Evolutionary conservation across 2,329 filamentous ascomycete species (phyloP).

Genomic region (Aspergillus sp.): DNA sequence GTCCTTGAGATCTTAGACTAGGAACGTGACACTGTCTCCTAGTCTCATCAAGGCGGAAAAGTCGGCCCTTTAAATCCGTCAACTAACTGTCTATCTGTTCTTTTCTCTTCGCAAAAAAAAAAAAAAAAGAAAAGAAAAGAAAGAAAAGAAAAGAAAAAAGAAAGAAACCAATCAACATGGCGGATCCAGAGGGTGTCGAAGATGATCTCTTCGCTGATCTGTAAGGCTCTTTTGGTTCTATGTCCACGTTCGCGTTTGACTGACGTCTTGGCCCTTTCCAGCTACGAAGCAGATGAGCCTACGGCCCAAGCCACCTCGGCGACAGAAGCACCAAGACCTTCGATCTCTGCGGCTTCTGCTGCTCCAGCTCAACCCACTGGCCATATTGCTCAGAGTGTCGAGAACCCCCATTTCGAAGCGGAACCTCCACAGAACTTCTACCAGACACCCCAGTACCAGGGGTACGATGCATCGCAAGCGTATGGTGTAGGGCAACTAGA

Average conservation of each 20-base stretch:
- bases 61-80: background rate
- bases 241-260: background rate
- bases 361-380: constrained; percentile 22
- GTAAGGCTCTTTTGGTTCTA: constrained; percentile 48
- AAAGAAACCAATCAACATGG: constrained; percentile 52
- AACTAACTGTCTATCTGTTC: background rate
- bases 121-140: background rate
- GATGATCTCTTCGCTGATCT: constrained; percentile 95
- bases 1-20: background rate
- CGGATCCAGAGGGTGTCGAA: constrained; percentile 74
- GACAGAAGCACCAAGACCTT: constrained; percentile 31
- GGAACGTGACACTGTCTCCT: background rate
- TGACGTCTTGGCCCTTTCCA: constrained; percentile 24
- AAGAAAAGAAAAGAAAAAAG: background rate
- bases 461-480: constrained; percentile 10
- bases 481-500: constrained; percentile 17
- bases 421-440: constrained; percentile 15
- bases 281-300: constrained; percentile 62
- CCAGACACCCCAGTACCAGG: constrained; percentile 12
- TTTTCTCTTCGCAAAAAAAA: background rate
- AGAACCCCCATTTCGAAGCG: constrained; percentile 22
- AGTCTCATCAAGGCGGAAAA: background rate
- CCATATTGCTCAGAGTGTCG: constrained; percentile 27
- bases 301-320: constrained; percentile 27
- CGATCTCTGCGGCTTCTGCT: constrained; percentile 27